Base-by-base conservation (phyloP, 1,284 basidiomycete species). In the Polyporus tsugae region DNA sequence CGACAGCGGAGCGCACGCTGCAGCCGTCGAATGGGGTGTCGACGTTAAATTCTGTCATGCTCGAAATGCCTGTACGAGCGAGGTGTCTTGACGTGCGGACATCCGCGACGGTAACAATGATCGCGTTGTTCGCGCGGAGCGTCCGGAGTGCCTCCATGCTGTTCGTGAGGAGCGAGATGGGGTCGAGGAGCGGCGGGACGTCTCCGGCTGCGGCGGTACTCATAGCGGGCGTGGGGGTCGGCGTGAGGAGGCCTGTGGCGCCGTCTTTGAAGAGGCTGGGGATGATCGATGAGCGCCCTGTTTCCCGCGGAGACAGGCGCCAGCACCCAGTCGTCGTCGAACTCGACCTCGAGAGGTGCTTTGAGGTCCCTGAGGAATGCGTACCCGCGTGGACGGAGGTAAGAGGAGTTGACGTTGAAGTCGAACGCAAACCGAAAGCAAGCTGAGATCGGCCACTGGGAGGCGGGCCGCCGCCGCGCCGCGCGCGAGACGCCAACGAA, bases 1-100 rank as follows among this genome's bases (percentile, higher is more conserved):
- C 17, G 4, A 11, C 15, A 15, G 35, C 33, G 10, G 63, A 33
- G 57, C 66, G 69, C 41, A 64, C 25, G 19, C 62, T 63, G 29
- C 65, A 72, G 9, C 70, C 70, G 58, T 72, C 70, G 58, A 61
- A 72, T 1, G 70, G 70, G n/a, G 70, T 72, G 61, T 72, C 69
- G 41, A 72, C 68, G 58, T 72, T 69, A 0, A 72, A 22, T 6
- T 67, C 65, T 10, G 63, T 35, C 39, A 72, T 19, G 38, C 61
- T 1, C 67, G 70, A 59, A 72, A 72, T 0, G 70, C 68, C 58
- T 72, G 70, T 29, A 72, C 70, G 70, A 72, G 70, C 29, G 70
- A 65, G 36, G 67, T 69, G 57, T 60, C 57, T 68, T 65, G 25
- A 72, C 65, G 58, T 58, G 57, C 29, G 70, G 67, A 29, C 67